Evolutionary conservation across 2,329 filamentous ascomycete genomes (phyloP).

Genomic region (Madurella mycetomatis): DNA sequence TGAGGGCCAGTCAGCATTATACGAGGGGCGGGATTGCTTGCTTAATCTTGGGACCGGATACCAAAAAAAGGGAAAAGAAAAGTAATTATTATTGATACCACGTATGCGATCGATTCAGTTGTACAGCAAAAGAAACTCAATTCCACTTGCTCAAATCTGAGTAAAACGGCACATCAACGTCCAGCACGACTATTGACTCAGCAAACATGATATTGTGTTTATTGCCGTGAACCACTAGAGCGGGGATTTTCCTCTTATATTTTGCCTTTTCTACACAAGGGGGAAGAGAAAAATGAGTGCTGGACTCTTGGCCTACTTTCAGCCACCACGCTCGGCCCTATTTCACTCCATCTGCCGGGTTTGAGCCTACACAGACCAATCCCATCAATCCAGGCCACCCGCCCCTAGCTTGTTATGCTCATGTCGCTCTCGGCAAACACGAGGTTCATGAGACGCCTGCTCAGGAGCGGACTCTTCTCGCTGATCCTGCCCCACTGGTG

Average conservation of each 20-base stretch:
- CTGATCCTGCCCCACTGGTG: slow-evolving; percentile 45
- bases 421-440: slow-evolving; percentile 28
- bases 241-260: no score
- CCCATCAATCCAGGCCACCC: neutral
- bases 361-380: neutral
- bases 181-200: no score
- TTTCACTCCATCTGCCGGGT: neutral
- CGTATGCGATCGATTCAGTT: neutral
- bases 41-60: neutral
- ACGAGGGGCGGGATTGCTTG: neutral
- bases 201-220: no score
- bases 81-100: neutral
- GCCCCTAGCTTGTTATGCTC: neutral
- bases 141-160: no score
- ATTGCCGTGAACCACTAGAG: no score
- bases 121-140: no score
- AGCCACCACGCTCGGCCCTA: no score
- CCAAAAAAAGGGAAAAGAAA: neutral
- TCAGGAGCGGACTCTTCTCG: slow-evolving; percentile 35
- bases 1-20: neutral
- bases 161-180: no score
- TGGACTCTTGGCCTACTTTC: no score
- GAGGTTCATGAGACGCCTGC: slow-evolving; percentile 35
- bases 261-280: no score
- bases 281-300: no score